Evolutionary conservation across 345 rosid species (phyloP).

Genomic region (Lepidium africanum): DNA sequence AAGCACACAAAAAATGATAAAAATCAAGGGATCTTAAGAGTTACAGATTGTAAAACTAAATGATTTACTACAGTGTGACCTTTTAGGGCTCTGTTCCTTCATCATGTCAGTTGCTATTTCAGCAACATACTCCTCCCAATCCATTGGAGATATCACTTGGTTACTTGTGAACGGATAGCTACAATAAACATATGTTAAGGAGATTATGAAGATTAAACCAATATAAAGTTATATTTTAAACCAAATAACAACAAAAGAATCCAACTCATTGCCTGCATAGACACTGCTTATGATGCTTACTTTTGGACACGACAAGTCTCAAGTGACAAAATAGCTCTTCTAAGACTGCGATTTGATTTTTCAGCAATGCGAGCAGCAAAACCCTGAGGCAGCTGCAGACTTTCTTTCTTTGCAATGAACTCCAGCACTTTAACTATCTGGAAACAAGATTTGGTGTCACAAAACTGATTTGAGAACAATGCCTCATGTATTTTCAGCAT

Average conservation of each 20-base stretch:
- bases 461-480: neutral
- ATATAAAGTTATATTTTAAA: neutral
- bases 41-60: neutral
- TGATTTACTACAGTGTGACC: conserved; percentile 27
- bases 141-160: conserved; percentile 83
- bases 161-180: conserved; percentile 70
- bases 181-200: conserved; percentile 6
- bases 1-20: neutral
- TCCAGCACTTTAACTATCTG: conserved; percentile 82
- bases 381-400: conserved; percentile 71
- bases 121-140: conserved; percentile 91
- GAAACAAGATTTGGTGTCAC: neutral
- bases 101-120: conserved; percentile 82
- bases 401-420: conserved; percentile 78
- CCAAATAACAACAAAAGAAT: neutral
- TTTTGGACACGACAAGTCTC: conserved; percentile 89
- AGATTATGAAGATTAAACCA: neutral
- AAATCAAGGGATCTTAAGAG: neutral
- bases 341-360: conserved; percentile 77
- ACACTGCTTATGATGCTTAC: conserved; percentile 34
- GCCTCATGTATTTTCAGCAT: neutral
- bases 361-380: conserved; percentile 80
- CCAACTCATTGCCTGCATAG: neutral
- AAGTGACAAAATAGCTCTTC: conserved; percentile 78
- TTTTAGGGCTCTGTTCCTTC: conserved; percentile 96